phyloP scores from a whole-genome alignment of 2,329 filamentous ascomycete species.

The Fusarium multiceps region DNA sequence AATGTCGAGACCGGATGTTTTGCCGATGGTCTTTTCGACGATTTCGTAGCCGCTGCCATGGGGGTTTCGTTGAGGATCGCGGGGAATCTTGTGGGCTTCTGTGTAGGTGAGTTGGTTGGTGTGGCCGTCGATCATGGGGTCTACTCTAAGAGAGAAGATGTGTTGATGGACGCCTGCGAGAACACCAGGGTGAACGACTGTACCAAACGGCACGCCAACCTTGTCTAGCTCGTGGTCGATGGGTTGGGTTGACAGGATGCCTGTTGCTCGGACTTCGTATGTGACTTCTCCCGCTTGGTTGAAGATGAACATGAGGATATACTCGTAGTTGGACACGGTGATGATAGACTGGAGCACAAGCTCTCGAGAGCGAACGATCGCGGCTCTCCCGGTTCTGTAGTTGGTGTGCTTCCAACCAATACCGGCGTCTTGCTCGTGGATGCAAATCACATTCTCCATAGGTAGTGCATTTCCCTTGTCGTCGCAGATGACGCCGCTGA shows the following conservation, averaged over 20 bases:
- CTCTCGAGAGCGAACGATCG: constrained; percentile 69
- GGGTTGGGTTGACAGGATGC: constrained; percentile 70
- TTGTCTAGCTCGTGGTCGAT: constrained; percentile 69
- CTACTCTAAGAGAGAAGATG: constrained; percentile 72
- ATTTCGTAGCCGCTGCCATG: constrained; percentile 71
- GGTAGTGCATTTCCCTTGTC: constrained; percentile 64
- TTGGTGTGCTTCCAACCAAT: constrained; percentile 81
- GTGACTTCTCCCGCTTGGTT: constrained; percentile 71
- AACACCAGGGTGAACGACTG: constrained; percentile 71
- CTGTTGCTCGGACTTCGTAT: constrained; percentile 73
- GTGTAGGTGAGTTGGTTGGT: constrained; percentile 62
- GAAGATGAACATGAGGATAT: constrained; percentile 64
- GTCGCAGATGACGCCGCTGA: constrained; percentile 67
- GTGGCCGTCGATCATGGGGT: constrained; percentile 68
- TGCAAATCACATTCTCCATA: constrained; percentile 70
- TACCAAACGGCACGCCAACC: constrained; percentile 63
- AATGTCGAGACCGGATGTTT: constrained; percentile 52
- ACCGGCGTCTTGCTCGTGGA: constrained; percentile 77
- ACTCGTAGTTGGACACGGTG: constrained; percentile 62
- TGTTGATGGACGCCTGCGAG: constrained; percentile 77
- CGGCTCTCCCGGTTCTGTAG: constrained; percentile 69
- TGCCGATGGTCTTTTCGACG: constrained; percentile 58
- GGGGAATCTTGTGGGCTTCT: constrained; percentile 52
- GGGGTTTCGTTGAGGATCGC: constrained; percentile 66
- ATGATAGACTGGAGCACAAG: constrained; percentile 76